Base-by-base conservation (phyloP, 2,329 filamentous ascomycete species). In the Colletotrichum sp. region DNA sequence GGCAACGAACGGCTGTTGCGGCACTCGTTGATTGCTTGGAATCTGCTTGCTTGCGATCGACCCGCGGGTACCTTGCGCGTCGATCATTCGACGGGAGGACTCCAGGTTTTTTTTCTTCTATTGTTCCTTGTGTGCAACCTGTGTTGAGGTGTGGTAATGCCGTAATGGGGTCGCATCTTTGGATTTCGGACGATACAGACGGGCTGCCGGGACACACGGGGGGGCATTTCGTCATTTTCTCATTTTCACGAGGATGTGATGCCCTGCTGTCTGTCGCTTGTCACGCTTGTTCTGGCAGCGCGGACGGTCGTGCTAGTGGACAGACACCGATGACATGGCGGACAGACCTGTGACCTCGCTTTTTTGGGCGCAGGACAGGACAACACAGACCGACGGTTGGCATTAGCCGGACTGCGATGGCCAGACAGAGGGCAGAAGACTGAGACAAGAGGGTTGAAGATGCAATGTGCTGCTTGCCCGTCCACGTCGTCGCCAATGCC, bases 11-110 rank as follows among this genome's bases (percentile, higher is more conserved):
- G 68, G 72, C 68, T 71, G 68, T 75, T 67, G n/a, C 61, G 68
- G 72, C 68, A 71, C 55, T 67, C 71, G 55, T 26, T 67, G 72
- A 75, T 75, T 75, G 72, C 72, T 75, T 71, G 55, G 72, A 71
- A 71, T 12, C 43, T 52, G 43, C 43, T 52, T 34, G 30, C 26
- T 48, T 48, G 58, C 24, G 55, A 62, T 71, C 72, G 62, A 13
- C 43, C 55, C 61, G 55, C 68, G 62, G 68, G 69, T 72, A 67
- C 62, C 72, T 66, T 71, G 68, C 61, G 55, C 24, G 48, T n/a
- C n/a, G 55, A 61, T 52, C 43, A 24, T 26, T 58, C 15, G 38
- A 28, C 8, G 30, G 36, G 43, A 64, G 61, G 36, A 55, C 55
- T 61, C 67, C 67, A 30, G 71, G 67, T 52, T 69, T 21, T 61